Evolutionary conservation across 2,329 filamentous ascomycete genomes (phyloP), one percentile per base, ranked within the genome.

Genomic region (Leptographium flavum): DNA sequence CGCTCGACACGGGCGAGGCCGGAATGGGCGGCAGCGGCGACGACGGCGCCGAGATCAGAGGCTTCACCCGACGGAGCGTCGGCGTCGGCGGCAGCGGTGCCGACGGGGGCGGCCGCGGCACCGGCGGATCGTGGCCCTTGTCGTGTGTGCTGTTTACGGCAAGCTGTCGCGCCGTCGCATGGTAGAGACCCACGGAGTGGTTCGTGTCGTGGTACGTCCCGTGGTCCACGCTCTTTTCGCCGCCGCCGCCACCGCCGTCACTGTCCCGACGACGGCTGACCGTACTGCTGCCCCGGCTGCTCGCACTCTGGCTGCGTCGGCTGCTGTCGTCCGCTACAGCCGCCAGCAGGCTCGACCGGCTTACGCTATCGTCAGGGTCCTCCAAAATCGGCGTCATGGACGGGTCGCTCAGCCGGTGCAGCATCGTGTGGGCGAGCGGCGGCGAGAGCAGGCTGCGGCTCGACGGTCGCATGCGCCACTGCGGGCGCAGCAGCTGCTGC

Each of bases 151-250:
- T 31, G 32, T 30, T 45, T 15, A 22, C 28, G 13, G 55, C 55
- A 7, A 55, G 48, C 23, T 54, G 49, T 14, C 50, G 50, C 5
- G 52, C 48, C n/a, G 54, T 49, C 10, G 48, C 47, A 37, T 57
- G 55, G 41, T 57, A 57, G 11, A 57, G 50, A 35, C n/a, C n/a
- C n/a, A n/a, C n/a, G n/a, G n/a, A n/a, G n/a, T n/a, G n/a, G n/a
- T n/a, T n/a, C n/a, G n/a, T n/a, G n/a, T n/a, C n/a, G n/a, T n/a
- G n/a, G n/a, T n/a, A n/a, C n/a, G n/a, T n/a, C n/a, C n/a, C n/a
- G n/a, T n/a, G n/a, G n/a, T 55, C 54, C 27, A 17, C 22, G 10
- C 17, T 23, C 15, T 17, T 21, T 5, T 31, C 46, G 10, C 17
- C 14, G 13, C 15, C 32, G 10, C 19, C 15, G 28, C 19, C n/a